These are phyloP conservation scores for Scheffersomyces titani DNA, from an alignment of 1,139 yeast species.

Conservation along the genomic window DNA sequence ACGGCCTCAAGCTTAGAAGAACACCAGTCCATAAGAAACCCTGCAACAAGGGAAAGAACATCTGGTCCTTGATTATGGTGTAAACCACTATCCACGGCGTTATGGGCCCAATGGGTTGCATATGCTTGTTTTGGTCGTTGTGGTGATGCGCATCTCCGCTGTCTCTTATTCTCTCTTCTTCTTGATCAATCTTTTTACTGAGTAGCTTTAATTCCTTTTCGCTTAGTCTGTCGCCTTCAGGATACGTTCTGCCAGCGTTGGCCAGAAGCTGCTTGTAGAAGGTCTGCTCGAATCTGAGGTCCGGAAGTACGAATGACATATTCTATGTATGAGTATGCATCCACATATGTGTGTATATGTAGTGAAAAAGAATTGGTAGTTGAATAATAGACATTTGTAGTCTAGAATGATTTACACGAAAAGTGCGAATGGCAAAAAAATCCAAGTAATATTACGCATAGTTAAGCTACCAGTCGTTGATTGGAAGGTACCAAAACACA, in stretches of 20 bases:
- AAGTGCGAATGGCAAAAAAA: neutral
- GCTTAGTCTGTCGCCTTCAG: constrained; percentile 12
- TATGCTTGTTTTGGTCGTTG: constrained; percentile 1
- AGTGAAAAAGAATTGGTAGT: neutral
- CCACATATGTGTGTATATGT: neutral
- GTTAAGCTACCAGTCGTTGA: neutral
- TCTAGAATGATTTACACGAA: neutral
- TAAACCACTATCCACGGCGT: constrained; percentile 52
- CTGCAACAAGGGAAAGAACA: constrained; percentile 64
- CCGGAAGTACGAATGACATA: constrained; percentile 49
- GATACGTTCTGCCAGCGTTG: constrained; percentile 25
- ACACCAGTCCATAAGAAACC: constrained; percentile 45
- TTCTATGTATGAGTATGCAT: neutral
- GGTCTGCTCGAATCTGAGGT: constrained; percentile 64
- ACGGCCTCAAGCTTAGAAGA: constrained; percentile 33
- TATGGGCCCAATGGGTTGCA: constrained; percentile 34
- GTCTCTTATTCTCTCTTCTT: constrained; percentile 19
- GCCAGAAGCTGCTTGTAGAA: constrained; percentile 50
- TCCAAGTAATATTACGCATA: neutral
- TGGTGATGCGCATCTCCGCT: constrained; percentile 1
- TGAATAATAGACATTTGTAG: neutral
- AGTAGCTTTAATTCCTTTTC: constrained; percentile 26
- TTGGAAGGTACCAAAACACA: neutral
- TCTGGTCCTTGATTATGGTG: constrained; percentile 63
- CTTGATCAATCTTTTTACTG: constrained; percentile 23